Evolutionary conservation across 768 basidiomycete species (phyloP).

Genomic region (Tricholoma hemisulphureum): DNA sequence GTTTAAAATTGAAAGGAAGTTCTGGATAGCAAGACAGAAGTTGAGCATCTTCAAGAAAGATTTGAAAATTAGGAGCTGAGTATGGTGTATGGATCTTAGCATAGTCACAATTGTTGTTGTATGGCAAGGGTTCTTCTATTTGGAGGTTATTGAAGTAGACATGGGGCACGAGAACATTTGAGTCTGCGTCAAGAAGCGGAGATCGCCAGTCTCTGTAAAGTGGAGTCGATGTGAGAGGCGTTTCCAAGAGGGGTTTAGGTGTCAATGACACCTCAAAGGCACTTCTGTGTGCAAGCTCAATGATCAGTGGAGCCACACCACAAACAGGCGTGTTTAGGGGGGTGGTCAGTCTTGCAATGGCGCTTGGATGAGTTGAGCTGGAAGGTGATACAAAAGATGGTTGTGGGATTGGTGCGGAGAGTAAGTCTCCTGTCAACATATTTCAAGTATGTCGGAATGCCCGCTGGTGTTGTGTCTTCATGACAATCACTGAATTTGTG

Average conservation of each 20-base stretch:
- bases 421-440: constrained; percentile 6
- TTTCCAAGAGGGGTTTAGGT: too few relatives aligned
- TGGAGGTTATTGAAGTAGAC: too few relatives aligned
- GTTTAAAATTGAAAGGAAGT: too few relatives aligned
- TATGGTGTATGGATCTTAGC: constrained; percentile 7
- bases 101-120: constrained; percentile 4
- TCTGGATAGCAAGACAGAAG: background rate
- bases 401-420: constrained; percentile 5
- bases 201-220: too few relatives aligned
- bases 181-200: background rate
- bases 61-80: too few relatives aligned
- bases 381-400: constrained; percentile 7
- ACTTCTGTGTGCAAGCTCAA: too few relatives aligned
- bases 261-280: too few relatives aligned
- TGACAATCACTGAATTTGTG: too few relatives aligned
- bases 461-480: constrained; percentile 4
- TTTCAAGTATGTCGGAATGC: constrained; percentile 1
- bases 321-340: too few relatives aligned
- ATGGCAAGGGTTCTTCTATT: constrained; percentile 3
- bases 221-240: too few relatives aligned
- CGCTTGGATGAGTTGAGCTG: background rate
- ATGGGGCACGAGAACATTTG: constrained; percentile 11
- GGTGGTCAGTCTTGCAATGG: background rate
- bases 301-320: too few relatives aligned
- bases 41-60: background rate